phyloP scores from a whole-genome alignment of 352 stramenopile species.

The Peronosclerospora sorghi region DNA sequence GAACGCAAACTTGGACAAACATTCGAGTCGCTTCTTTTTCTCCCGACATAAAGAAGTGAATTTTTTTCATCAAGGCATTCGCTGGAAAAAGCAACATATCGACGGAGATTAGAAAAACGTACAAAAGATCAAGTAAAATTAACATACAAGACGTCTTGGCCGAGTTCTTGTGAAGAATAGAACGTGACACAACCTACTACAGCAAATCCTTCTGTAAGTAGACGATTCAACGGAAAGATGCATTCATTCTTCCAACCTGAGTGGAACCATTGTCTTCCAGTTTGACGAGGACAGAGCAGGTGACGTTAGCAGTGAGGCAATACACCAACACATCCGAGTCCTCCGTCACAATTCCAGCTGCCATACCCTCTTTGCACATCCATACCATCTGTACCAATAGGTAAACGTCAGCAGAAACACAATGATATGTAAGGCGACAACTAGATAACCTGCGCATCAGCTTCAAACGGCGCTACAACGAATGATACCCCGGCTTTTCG shows the following conservation, averaged over 20 bases:
- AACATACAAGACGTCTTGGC: conserved; percentile 21
- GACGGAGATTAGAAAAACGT: neutral
- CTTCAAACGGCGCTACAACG: conserved; percentile 66
- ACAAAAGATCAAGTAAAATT: neutral
- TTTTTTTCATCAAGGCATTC: conserved; percentile 52
- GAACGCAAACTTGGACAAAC: conserved; percentile 70
- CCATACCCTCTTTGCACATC: conserved; percentile 53
- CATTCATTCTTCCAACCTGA: conserved; percentile 18
- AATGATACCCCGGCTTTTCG: conserved; percentile 33
- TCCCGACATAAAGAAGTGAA: conserved; percentile 43
- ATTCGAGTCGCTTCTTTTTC: conserved; percentile 54
- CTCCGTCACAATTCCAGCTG: conserved; percentile 64
- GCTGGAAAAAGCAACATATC: conserved; percentile 7
- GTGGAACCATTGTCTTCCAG: conserved; percentile 49
- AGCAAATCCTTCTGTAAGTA: neutral
- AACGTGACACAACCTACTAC: conserved; percentile 36
- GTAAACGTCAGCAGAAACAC: neutral
- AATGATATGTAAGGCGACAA: neutral
- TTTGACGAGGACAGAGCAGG: conserved; percentile 54
- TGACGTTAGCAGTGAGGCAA: conserved; percentile 40
- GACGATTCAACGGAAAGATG: neutral
- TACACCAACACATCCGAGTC: conserved; percentile 77
- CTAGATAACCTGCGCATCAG: conserved; percentile 38
- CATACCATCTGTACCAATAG: conserved; percentile 45
- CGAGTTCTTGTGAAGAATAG: conserved; percentile 39